phyloP scores from a whole-genome alignment of 768 basidiomycete genomes.

The Hygrocybe coccinea region DNA sequence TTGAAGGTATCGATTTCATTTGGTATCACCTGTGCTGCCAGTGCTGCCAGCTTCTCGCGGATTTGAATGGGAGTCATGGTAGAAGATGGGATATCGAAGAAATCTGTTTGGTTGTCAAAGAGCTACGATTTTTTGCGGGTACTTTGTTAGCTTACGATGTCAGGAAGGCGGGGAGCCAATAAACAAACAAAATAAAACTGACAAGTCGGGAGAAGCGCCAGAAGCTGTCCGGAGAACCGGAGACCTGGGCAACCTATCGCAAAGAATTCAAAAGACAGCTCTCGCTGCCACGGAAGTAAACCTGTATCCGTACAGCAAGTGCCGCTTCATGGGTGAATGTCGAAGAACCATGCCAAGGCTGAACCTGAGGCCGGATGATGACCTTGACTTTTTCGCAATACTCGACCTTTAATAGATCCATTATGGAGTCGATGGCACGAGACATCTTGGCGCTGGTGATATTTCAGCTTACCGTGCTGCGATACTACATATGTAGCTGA shows the following conservation, averaged over 20 bases:
- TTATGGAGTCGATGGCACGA: conserved; percentile 50
- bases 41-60: conserved; percentile 62
- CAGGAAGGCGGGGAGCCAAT: too few species aligned
- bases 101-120: conserved; percentile 71
- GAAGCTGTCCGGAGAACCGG: conserved; percentile 75
- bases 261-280: neutral
- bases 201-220: conserved; percentile 74
- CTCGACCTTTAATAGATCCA: conserved; percentile 57
- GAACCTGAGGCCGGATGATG: conserved; percentile 66
- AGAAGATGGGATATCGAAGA: conserved; percentile 70
- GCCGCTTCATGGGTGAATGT: conserved; percentile 77
- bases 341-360: conserved; percentile 77
- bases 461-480: neutral
- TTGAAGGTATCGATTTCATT: conserved; percentile 48
- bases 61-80: conserved; percentile 64
- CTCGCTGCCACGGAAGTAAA: neutral
- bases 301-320: conserved; percentile 53
- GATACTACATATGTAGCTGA: neutral
- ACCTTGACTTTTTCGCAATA: conserved; percentile 71
- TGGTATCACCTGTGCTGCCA: conserved; percentile 54
- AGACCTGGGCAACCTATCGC: conserved; percentile 57
- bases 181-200: conserved; percentile 1
- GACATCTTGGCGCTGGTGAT: conserved; percentile 50
- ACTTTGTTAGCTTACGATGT: neutral
- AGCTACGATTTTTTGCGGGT: conserved; percentile 42